phyloP scores from a whole-genome alignment of 2,329 filamentous ascomycete species.

The Grosmannia penicillata region DNA sequence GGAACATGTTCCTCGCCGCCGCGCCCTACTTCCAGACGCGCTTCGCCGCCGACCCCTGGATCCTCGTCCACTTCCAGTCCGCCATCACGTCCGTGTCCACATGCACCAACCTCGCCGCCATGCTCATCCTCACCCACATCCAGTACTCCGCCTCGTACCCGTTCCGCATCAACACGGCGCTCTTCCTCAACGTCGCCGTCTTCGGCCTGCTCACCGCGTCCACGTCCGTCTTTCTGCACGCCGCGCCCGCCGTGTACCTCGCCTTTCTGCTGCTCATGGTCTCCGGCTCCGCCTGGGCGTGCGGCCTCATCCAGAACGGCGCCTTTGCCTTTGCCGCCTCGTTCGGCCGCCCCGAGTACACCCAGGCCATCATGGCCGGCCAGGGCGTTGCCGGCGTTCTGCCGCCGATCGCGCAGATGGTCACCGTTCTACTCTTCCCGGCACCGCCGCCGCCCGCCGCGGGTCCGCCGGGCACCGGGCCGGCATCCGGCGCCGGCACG shows the following conservation, averaged over 20 bases:
- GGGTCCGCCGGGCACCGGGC: neutral
- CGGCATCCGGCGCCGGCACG: neutral
- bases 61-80: constrained; percentile 74
- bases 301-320: constrained; percentile 83
- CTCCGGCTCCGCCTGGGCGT: constrained; percentile 60
- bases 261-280: constrained; percentile 73
- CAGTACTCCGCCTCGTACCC: constrained; percentile 80
- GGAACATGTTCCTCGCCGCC: constrained; percentile 98
- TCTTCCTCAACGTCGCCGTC: constrained; percentile 61
- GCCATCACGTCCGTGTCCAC: constrained; percentile 80
- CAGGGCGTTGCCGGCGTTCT: constrained; percentile 87
- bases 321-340: constrained; percentile 81
- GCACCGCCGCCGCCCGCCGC: constrained; percentile 7
- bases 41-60: constrained; percentile 56
- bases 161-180: constrained; percentile 63
- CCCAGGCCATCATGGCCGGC: constrained; percentile 89
- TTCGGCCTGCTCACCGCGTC: constrained; percentile 72
- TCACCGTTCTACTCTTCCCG: constrained; percentile 59
- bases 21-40: constrained; percentile 83
- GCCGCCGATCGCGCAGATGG: constrained; percentile 74
- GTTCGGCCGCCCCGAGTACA: constrained; percentile 78
- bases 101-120: constrained; percentile 61
- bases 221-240: constrained; percentile 51
- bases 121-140: constrained; percentile 63
- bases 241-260: constrained; percentile 55